Conservation (phyloP, 1,139 yeast genomes). For the Taphrina communis region DNA sequence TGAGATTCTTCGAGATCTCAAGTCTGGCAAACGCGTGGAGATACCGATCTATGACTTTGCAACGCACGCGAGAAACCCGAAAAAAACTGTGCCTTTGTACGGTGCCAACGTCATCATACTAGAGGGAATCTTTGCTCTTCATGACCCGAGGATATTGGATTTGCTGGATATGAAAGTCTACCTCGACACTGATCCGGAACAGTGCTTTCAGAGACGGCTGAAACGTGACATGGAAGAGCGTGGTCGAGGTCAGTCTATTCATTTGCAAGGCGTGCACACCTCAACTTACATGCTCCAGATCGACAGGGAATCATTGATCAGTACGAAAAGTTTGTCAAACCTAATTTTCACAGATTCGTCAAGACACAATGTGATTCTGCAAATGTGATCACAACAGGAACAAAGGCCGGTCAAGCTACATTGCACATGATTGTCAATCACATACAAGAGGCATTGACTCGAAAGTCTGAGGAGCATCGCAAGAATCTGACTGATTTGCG, state of each 20-base stretch:
- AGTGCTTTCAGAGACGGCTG: constrained; percentile 85
- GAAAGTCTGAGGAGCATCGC: constrained; percentile 71
- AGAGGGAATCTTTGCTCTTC: constrained; percentile 88
- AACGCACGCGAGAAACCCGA: constrained; percentile 64
- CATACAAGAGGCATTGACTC: constrained; percentile 70
- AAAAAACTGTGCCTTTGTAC: constrained; percentile 69
- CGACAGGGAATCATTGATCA: constrained; percentile 79
- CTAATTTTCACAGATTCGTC: constrained; percentile 79
- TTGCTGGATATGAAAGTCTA: constrained; percentile 80
- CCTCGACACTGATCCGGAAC: constrained; percentile 92
- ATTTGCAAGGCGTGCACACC: neutral
- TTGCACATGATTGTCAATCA: constrained; percentile 65
- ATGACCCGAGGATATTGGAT: constrained; percentile 69
- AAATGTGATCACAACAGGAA: constrained; percentile 85
- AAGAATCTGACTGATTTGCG: constrained; percentile 62
- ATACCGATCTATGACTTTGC: constrained; percentile 88
- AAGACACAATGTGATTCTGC: constrained; percentile 81
- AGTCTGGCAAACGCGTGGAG: constrained; percentile 62
- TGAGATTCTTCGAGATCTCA: constrained; percentile 67
- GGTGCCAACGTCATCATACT: constrained; percentile 93
- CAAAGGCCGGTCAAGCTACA: constrained; percentile 81
- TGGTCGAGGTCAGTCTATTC: constrained; percentile 53
- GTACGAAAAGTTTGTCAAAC: constrained; percentile 91
- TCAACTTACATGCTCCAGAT: constrained; percentile 53
- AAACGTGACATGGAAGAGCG: constrained; percentile 84